Percentiles rank a stretch among this genome's conserved stretches.
Evolutionary conservation across 257 asterid genomes (phyloP).

Genomic region (Eucommia ulmoides): DNA sequence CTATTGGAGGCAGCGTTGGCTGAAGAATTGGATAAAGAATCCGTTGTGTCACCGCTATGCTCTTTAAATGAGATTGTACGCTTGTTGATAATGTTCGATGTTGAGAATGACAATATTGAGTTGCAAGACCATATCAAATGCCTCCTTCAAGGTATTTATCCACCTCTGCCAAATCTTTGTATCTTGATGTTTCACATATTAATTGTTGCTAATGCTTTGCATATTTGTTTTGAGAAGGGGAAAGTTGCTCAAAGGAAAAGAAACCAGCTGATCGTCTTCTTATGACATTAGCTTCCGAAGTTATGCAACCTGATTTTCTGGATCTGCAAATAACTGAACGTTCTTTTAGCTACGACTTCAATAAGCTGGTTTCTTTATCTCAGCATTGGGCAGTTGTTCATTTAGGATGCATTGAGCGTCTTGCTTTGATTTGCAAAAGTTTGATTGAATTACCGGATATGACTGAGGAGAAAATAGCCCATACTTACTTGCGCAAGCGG

Average conservation of each 20-base stretch:
- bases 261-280: constrained; percentile 51
- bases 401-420: constrained; percentile 60
- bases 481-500: constrained; percentile 43
- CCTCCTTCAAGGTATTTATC: constrained; percentile 62
- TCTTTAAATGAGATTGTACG: constrained; percentile 28
- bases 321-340: constrained; percentile 23
- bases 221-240: constrained; percentile 33
- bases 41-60: constrained; percentile 34
- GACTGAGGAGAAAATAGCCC: constrained; percentile 44
- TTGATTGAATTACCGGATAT: constrained; percentile 36
- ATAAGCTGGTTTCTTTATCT: constrained; percentile 33
- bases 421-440: constrained; percentile 43
- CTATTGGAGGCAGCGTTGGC: constrained; percentile 54
- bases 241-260: constrained; percentile 56
- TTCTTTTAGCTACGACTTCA: constrained; percentile 28
- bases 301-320: constrained; percentile 37
- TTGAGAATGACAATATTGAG: constrained; percentile 29
- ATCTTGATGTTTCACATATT: constrained; percentile 9
- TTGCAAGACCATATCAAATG: constrained; percentile 51
- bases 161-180: constrained; percentile 4
- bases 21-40: constrained; percentile 59
- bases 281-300: constrained; percentile 47
- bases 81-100: constrained; percentile 34
- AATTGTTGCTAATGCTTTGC: background rate
- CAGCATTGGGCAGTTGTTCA: constrained; percentile 84